These are phyloP conservation scores for Marasmius fiardii DNA, from an alignment of 1,284 basidiomycete genomes.

Conservation along the genomic window DNA sequence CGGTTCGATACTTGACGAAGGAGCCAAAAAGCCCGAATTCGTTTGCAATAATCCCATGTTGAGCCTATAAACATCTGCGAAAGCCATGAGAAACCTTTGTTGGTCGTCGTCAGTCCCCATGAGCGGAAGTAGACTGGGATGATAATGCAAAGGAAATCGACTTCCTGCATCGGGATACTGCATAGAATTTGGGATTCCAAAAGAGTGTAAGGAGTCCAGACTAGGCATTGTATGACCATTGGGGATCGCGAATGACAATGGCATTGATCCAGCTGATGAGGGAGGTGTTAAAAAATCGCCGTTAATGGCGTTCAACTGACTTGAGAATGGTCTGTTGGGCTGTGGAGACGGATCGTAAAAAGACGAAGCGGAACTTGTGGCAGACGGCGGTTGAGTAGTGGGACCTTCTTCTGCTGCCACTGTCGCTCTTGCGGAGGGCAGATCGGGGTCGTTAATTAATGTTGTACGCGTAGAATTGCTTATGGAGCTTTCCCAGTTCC, in stretches of 20 bases:
- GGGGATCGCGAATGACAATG: not conserved
- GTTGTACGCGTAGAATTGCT: not conserved
- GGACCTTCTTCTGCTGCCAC: not conserved
- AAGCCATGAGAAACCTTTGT: conserved; percentile 3
- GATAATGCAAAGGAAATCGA: not conserved
- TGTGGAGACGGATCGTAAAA: not conserved
- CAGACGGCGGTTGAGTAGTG: not conserved
- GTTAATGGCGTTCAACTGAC: too few relatives aligned
- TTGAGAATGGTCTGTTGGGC: not conserved
- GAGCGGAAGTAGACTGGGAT: not conserved
- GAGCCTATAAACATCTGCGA: conserved; percentile 2
- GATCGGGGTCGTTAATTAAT: not conserved
- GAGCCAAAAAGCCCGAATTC: not conserved
- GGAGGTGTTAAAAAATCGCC: not conserved
- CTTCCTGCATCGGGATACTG: not conserved
- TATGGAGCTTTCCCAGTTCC: not conserved
- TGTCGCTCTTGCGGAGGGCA: not conserved
- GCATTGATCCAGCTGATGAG: not conserved
- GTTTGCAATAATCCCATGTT: not conserved
- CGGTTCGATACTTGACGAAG: not conserved
- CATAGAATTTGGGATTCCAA: not conserved
- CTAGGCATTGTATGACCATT: not conserved
- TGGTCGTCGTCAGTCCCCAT: not conserved
- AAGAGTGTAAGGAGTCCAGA: not conserved
- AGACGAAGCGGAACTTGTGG: not conserved